Evolutionary conservation across 805 yeast genomes (phyloP).

Genomic region (Ogataea henricii): DNA sequence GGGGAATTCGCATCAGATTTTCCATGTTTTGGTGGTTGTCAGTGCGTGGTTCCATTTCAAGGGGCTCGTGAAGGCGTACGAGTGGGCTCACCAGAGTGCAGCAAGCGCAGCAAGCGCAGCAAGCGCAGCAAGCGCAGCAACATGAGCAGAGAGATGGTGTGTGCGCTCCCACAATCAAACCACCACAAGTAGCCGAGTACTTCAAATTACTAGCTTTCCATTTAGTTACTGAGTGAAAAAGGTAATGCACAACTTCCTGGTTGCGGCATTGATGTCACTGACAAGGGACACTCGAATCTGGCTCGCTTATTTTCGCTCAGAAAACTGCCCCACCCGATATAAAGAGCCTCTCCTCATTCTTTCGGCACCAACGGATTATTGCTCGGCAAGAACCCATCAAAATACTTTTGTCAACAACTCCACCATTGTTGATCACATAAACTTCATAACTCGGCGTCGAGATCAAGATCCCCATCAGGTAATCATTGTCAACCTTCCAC

Average conservation of each 20-base stretch:
- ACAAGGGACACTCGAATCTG: no score
- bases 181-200: no score
- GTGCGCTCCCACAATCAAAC: no score
- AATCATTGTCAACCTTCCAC: slow-evolving; percentile 30
- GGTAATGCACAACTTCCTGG: no score
- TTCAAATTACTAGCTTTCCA: no score
- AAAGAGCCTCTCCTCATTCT: slow-evolving; percentile 68
- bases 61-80: slow-evolving; percentile 61
- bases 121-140: no score
- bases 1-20: slow-evolving; percentile 86
- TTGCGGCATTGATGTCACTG: no score
- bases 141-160: no score
- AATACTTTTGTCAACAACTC: slow-evolving; percentile 53
- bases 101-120: no score
- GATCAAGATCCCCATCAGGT: slow-evolving; percentile 29
- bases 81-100: slow-evolving; percentile 41
- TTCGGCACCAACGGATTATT: slow-evolving; percentile 75
- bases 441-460: slow-evolving; percentile 53
- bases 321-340: slow-evolving; percentile 73
- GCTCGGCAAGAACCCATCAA: slow-evolving; percentile 62
- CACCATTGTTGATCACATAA: slow-evolving; percentile 59
- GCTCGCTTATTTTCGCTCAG: slow-evolving; percentile 30
- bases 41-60: slow-evolving; percentile 76
- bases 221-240: no score
- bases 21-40: slow-evolving; percentile 73